These are phyloP conservation scores for Kwoniella heveanensis DNA, from an alignment of 768 basidiomycete species.

Conservation along the genomic window DNA sequence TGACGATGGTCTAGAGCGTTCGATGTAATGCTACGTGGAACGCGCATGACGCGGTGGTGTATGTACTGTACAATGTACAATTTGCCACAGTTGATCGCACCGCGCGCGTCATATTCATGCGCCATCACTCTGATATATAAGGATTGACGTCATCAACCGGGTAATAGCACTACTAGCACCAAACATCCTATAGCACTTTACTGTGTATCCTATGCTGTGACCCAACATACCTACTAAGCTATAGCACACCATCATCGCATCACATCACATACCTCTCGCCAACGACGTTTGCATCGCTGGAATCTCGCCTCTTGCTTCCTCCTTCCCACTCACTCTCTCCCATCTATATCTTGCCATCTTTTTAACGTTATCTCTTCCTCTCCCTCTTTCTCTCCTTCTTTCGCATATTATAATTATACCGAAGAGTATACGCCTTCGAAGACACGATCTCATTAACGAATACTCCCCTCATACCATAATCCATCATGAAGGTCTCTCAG, in stretches of 20 bases:
- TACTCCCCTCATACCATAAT: not conserved
- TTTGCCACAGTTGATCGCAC: not conserved
- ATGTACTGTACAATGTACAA: not conserved
- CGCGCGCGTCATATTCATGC: not conserved
- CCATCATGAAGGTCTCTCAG: conserved; percentile 47
- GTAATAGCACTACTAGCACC: too few relatives aligned
- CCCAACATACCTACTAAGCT: not conserved
- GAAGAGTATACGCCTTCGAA: not conserved
- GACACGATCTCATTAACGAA: not conserved
- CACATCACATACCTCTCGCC: not conserved
- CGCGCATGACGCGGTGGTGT: not conserved
- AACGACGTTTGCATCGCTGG: conserved; percentile 1
- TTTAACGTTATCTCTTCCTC: not conserved
- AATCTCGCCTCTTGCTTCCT: conserved; percentile 5
- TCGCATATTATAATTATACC: not conserved
- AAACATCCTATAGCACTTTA: too few relatives aligned
- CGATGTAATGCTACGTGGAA: too few relatives aligned
- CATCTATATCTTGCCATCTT: conserved; percentile 1
- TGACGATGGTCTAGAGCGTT: too few relatives aligned
- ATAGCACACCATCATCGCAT: not conserved
- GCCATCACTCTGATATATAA: not conserved
- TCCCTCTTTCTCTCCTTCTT: conserved; percentile 1
- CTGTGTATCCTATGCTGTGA: too few relatives aligned
- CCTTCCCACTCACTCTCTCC: not conserved
- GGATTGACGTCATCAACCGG: conserved; percentile 1